Evolutionary conservation across 2,329 filamentous ascomycete species (phyloP), one percentile per base, ranked within the genome.

Genomic region (Echinosphaeria canescens): DNA sequence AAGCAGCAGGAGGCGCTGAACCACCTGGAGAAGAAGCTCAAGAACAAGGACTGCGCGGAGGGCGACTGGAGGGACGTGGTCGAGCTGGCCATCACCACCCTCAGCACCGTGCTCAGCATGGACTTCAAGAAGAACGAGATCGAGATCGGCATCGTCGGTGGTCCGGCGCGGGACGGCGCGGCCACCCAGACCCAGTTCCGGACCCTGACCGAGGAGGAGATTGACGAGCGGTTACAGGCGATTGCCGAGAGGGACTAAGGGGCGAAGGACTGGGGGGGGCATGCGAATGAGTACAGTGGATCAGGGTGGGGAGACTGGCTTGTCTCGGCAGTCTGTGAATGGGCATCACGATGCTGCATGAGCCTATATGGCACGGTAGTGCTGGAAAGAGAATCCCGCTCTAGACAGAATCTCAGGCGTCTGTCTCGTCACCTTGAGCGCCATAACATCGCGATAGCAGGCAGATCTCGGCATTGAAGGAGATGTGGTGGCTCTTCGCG

Each of bases 41-140:
- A 93, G 62, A 93, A 92, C 72, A 93, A 93, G 71, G 84, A 95
- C 44, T 62, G 66, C 42, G 88, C 85, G 19, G 76, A 88, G 30
- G 88, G 88, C 33, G 73, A 59, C 45, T 98, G 88, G 88, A 80
- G 92, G 52, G 88, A 98, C 33, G 88, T 98, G 26, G 85, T 98
- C 26, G 88, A 98, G 61, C 63, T 95, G 42, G 88, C 80, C 31
- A 98, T 98, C 50, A 79, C 81, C 24, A 85, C 88, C 5, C 58
- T 98, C 50, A 92, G 84, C 66, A 91, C 79, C 19, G 84, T 98
- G 32, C 64, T 98, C 36, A 93, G 85, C 53, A 91, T 95, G 51
- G 88, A 98, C 51, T 98, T 98, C 63, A 98, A 98, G 69, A 95
- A 95, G 64, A 78, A 78, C 41, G 88, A 98, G 61, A 74, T 98